Evolutionary conservation across 2,329 filamentous ascomycete species (phyloP), one percentile per base, ranked within the genome.

Genomic region (Ceratocystis ficicola): DNA sequence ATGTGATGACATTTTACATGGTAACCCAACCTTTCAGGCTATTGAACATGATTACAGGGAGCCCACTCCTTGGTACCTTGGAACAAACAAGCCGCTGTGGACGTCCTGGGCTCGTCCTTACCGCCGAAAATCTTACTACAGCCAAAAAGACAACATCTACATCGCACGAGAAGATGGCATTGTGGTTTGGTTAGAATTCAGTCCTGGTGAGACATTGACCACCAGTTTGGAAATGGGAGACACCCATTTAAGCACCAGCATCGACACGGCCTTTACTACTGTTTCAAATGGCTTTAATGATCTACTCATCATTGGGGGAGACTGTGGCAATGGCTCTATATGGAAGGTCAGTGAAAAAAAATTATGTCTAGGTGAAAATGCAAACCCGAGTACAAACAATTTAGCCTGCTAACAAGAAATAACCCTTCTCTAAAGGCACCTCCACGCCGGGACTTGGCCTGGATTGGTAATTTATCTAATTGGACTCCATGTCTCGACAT

Each of bases 131-230:
- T 75, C 78, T 12, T 87, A 86, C 69, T 82, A 82, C 64, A 77
- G 81, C 65, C 80, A 78, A 20, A 84, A 86, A 44, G 94, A 97
- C 72, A 85, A 87, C 68, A 85, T 97, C 62, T 96, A 94, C 72
- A 77, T 99, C 17, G 89, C 88, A 10, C 85, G 92, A 65, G 93
- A 97, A 75, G 93, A 97, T 72, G 94, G 94, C 2, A 78, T 86
- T 62, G 81, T 96, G 8, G 82, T 86, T 65, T 89, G 87, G 69
- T 75, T 93, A 3, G 86, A 90, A 69, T 84, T 90, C 67, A 82
- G 83, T 55, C 80, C 80, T 5, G 78, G 77, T 69, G 81, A 80
- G 59, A 77, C 83, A 22, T 62, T 68, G 10, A 63, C 68, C 6
- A 63, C 65, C 17, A 67, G 66, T 5, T 30, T 69, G n/a, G 66